A percentile compares a stretch with the other conserved stretches of the same genome.
These are phyloP conservation scores for Fragaria nilgerrensis DNA, from an alignment of 306 rosid genomes.

Conservation along the genomic window DNA sequence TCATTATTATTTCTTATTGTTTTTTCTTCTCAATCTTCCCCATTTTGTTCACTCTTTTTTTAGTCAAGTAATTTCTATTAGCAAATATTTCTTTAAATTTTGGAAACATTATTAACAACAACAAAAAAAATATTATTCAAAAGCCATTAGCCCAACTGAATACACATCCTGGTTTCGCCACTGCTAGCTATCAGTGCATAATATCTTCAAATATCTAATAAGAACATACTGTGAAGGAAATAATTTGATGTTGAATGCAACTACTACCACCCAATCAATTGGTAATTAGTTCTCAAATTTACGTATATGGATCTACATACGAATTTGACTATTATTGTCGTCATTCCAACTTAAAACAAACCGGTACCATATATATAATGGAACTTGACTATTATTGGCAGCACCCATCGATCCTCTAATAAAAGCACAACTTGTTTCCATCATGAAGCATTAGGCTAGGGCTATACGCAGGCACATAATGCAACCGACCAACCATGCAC, in stretches of 20 bases:
- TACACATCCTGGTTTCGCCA: too few relatives aligned
- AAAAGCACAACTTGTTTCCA: slow-evolving; percentile 21
- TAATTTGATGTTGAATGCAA: not conserved
- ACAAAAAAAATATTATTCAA: too few relatives aligned
- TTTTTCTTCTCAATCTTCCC: too few relatives aligned
- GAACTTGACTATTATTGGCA: not conserved
- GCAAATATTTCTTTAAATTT: too few relatives aligned
- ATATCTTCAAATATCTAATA: not conserved
- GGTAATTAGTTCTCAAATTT: not conserved
- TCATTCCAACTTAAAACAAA: not conserved
- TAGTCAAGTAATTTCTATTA: too few relatives aligned
- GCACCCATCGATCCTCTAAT: not conserved
- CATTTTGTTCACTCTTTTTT: too few relatives aligned
- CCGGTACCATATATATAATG: not conserved
- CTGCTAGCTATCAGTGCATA: not conserved
- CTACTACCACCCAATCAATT: not conserved
- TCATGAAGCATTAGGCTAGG: slow-evolving; percentile 1
- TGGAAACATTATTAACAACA: too few relatives aligned
- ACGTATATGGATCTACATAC: not conserved
- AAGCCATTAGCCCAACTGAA: too few relatives aligned
- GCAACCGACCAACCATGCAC: slow-evolving; percentile 64
- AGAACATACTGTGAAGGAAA: not conserved
- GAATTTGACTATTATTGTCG: not conserved
- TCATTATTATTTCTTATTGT: too few relatives aligned
- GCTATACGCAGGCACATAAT: slow-evolving; percentile 22